Evolutionary conservation across 1,284 basidiomycete genomes (phyloP), one percentile per base, ranked within the genome.

Genomic region (Sanghuangporus sanghuang): DNA sequence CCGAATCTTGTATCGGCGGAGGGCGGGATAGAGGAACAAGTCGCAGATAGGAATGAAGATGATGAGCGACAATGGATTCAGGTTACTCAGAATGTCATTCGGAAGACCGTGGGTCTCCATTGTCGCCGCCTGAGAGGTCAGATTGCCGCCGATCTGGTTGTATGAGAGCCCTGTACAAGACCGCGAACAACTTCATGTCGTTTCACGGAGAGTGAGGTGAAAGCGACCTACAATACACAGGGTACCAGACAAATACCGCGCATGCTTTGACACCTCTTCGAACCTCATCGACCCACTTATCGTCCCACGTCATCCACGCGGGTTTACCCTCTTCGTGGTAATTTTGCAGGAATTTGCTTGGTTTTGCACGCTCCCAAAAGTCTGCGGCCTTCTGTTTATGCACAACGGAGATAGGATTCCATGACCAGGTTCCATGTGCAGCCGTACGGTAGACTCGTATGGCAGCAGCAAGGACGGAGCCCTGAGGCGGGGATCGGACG

Each of bases 191-290:
- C n/a, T 18, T 52, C 23, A 44, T 36, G 64, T 53, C 55, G 39
- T 65, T 66, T 12, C 48, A 46, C 40, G 53, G 35, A 3, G 5
- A n/a, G 27, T n/a, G 21, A 11, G 49, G 16, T 9, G 21, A 32
- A 32, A 32, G 27, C 4, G 48, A 21, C 85, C 49, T 65, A 89
- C 88, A 90, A 70, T 85, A 90, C 44, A 90, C 75, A 0, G 89
- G 90, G 75, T 73, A 92, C 83, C 89, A 93, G 52, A 81, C 72
- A 76, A 95, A 96, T 61, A 96, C 92, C 48, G 77, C 74, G 75
- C 93, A 96, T 6, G 94, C 94, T 73, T 92, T 92, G 75, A 94
- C 75, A 2, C 90, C 92, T 69, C 92, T 84, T 63, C 81, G 80
- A 57, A 95, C 85, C 72, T 96, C 93, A 62, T 93, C 90, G 14